These are phyloP conservation scores for Pouteria glomerata DNA, from an alignment of 148 eudicot species.

Conservation along the genomic window DNA sequence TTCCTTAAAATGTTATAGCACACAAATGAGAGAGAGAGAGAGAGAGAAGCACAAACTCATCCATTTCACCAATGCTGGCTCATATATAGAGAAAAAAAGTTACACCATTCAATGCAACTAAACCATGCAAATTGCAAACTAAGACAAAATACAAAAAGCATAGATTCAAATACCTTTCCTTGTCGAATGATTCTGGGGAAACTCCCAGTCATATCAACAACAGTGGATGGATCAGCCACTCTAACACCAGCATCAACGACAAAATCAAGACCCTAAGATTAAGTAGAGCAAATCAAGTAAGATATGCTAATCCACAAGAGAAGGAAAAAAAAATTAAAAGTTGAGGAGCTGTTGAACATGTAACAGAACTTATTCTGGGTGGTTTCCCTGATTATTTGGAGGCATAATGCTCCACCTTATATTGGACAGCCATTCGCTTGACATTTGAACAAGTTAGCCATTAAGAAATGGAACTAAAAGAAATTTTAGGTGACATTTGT, in stretches of 20 bases:
- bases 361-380: neutral
- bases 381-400: neutral
- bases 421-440: neutral
- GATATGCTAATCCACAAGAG: neutral
- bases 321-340: neutral
- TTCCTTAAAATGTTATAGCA: neutral
- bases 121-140: neutral
- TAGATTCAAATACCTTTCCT: conserved; percentile 57
- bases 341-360: neutral
- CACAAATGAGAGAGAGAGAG: neutral
- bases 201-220: conserved; percentile 80
- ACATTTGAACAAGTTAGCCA: neutral
- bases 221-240: conserved; percentile 90
- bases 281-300: conserved; percentile 3
- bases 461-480: neutral
- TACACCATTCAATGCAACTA: neutral
- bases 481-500: neutral
- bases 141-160: neutral
- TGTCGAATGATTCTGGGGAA: conserved; percentile 54
- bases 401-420: neutral
- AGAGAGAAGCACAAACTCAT: neutral
- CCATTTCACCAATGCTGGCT: neutral
- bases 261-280: conserved; percentile 79
- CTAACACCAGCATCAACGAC: conserved; percentile 85
- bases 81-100: neutral